These are phyloP conservation scores for Gregarina niphandrodes DNA, from an alignment of 169 alveolate genomes.

Conservation along the genomic window DNA sequence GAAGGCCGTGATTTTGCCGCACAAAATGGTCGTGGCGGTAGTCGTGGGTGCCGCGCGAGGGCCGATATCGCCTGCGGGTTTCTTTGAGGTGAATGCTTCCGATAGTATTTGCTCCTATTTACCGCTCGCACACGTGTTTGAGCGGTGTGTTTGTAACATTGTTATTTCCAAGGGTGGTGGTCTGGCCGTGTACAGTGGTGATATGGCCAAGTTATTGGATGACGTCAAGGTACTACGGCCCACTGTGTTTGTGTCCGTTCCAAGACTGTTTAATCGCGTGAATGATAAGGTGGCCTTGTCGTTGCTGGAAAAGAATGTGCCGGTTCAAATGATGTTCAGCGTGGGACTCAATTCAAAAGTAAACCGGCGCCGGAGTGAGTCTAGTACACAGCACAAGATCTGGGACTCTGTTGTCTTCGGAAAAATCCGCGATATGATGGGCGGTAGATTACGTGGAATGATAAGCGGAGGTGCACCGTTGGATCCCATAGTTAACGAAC, in stretches of 20 bases:
- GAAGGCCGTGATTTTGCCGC: constrained; percentile 62
- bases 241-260: constrained; percentile 51
- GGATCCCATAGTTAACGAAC: constrained; percentile 32
- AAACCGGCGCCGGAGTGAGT: constrained; percentile 2
- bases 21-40: constrained; percentile 36
- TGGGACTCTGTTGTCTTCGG: constrained; percentile 45
- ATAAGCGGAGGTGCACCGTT: constrained; percentile 60
- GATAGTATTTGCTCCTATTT: constrained; percentile 47
- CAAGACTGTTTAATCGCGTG: constrained; percentile 43
- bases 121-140: constrained; percentile 60
- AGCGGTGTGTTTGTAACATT: constrained; percentile 27
- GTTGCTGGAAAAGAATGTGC: constrained; percentile 5
- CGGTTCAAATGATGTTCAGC: constrained; percentile 5
- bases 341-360: constrained; percentile 18
- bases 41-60: constrained; percentile 17
- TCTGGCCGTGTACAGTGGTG: constrained; percentile 33
- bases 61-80: constrained; percentile 7
- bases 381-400: constrained; percentile 9
- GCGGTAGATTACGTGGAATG: constrained; percentile 48
- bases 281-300: constrained; percentile 23
- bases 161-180: constrained; percentile 3
- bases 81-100: constrained; percentile 11
- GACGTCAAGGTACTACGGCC: constrained; percentile 51
- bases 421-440: constrained; percentile 33
- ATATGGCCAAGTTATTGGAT: constrained; percentile 34